A percentile compares a stretch with the other conserved stretches of the same genome.
These are phyloP conservation scores for Fraxinus greggii DNA, from an alignment of 305 asterid genomes.

Conservation along the genomic window DNA sequence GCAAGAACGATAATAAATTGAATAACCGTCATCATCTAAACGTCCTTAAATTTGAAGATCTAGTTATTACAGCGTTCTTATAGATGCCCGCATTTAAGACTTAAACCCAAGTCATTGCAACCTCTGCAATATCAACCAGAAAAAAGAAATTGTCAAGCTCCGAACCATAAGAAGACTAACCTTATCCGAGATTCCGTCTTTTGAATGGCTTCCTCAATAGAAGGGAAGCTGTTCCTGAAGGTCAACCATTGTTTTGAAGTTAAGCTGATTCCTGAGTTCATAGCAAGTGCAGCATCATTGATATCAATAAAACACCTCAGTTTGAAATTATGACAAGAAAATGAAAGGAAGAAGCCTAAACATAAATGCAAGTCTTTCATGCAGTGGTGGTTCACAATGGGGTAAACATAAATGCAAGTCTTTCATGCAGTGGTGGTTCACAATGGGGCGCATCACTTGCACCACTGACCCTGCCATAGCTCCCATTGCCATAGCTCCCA, in stretches of 20 bases:
- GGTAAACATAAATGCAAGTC: slow-evolving; percentile 7
- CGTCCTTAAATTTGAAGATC: neutral
- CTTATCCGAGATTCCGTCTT: slow-evolving; percentile 45
- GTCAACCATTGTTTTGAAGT: slow-evolving; percentile 56
- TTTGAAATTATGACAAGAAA: neutral
- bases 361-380: slow-evolving; percentile 4
- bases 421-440: neutral
- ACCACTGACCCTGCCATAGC: neutral
- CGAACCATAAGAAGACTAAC: slow-evolving; percentile 31
- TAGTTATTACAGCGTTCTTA: neutral
- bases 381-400: neutral
- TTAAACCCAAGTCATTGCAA: neutral
- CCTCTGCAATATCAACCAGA: neutral
- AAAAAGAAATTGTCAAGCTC: slow-evolving; percentile 1
- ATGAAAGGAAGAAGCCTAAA: slow-evolving; percentile 15
- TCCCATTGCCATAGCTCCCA: neutral
- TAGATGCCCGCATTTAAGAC: neutral
- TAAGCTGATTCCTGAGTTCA: slow-evolving; percentile 52
- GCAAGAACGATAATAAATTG: neutral
- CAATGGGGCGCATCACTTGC: neutral
- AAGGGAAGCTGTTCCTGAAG: slow-evolving; percentile 48
- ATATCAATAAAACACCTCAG: slow-evolving; percentile 7
- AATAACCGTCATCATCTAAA: neutral
- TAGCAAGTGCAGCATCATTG: slow-evolving; percentile 21
- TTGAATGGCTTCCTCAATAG: slow-evolving; percentile 55